These are phyloP conservation scores for Albophoma yamanashiensis DNA, from an alignment of 2,329 filamentous ascomycete genomes.

Conservation along the genomic window DNA sequence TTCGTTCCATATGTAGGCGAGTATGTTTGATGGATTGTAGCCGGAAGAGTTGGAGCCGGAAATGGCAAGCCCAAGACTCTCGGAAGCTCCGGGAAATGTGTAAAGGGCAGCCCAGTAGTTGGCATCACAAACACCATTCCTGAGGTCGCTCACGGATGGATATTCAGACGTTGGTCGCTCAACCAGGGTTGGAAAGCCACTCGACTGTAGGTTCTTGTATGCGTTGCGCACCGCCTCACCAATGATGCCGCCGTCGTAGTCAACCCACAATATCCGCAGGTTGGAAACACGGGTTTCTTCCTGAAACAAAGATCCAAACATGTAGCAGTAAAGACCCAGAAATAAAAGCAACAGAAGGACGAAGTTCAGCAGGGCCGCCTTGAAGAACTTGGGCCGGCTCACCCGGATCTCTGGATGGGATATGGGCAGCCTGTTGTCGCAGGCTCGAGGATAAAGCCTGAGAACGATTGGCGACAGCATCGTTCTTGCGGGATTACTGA, in stretches of 20 bases:
- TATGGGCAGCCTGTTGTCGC: constrained; percentile 1
- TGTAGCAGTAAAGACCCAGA: constrained; percentile 11
- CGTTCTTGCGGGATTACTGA: not conserved
- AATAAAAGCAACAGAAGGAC: constrained; percentile 29
- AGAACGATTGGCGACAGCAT: not conserved
- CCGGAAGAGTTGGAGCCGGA: constrained; percentile 1
- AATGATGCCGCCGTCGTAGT: constrained; percentile 12
- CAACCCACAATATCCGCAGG: constrained; percentile 10
- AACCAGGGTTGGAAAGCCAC: constrained; percentile 8
- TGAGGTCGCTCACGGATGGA: constrained; percentile 2
- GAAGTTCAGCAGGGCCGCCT: constrained; percentile 7
- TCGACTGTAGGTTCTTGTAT: constrained; percentile 7
- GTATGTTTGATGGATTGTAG: constrained; percentile 7
- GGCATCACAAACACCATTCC: constrained; percentile 6
- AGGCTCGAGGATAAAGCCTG: constrained; percentile 8
- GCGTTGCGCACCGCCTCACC: constrained; percentile 10
- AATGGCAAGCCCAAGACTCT: constrained; percentile 5
- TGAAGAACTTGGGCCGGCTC: constrained; percentile 7
- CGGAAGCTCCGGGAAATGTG: constrained; percentile 5
- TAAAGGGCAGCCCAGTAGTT: constrained; percentile 11
- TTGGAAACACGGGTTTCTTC: constrained; percentile 8
- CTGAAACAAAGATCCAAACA: constrained; percentile 11
- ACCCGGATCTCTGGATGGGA: constrained; percentile 4
- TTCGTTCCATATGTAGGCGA: constrained; percentile 11
- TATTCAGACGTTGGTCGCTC: constrained; percentile 6